A percentile compares a stretch with the other conserved stretches of the same genome.
Conservation (phyloP, 129 eudicot species). For the Kitagawia praeruptora region DNA sequence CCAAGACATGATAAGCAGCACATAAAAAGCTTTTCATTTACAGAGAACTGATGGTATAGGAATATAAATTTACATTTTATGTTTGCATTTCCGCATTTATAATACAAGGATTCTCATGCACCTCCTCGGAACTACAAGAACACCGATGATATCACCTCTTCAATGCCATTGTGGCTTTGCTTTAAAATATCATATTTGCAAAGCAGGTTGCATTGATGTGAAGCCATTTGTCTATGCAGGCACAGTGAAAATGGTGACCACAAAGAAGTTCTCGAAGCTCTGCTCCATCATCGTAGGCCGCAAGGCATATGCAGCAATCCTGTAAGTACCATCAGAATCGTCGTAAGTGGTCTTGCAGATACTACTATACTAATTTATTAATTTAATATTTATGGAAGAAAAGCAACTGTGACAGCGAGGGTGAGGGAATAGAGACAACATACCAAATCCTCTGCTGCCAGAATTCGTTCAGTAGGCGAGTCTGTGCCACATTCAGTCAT, state of each 20-base stretch:
- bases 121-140: not conserved
- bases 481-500: slow-evolving; percentile 63
- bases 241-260: slow-evolving; percentile 55
- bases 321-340: slow-evolving; percentile 18
- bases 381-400: not conserved
- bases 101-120: not conserved
- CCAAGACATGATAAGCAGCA: not conserved
- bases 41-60: not conserved
- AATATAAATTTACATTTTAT: not conserved
- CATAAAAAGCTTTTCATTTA: not conserved
- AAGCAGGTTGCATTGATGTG: slow-evolving; percentile 49
- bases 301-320: slow-evolving; percentile 66
- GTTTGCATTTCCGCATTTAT: not conserved
- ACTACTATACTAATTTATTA: not conserved
- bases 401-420: slow-evolving; percentile 4
- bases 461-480: slow-evolving; percentile 35
- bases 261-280: slow-evolving; percentile 59
- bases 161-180: slow-evolving; percentile 18
- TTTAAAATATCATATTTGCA: slow-evolving; percentile 50
- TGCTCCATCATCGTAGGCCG: slow-evolving; percentile 43
- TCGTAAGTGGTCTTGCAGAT: not conserved
- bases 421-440: slow-evolving; percentile 4
- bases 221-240: slow-evolving; percentile 62
- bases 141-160: slow-evolving; percentile 7
- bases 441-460: slow-evolving; percentile 59